phyloP scores from a whole-genome alignment of 768 basidiomycete species.

The Leccinum subtestaceum region DNA sequence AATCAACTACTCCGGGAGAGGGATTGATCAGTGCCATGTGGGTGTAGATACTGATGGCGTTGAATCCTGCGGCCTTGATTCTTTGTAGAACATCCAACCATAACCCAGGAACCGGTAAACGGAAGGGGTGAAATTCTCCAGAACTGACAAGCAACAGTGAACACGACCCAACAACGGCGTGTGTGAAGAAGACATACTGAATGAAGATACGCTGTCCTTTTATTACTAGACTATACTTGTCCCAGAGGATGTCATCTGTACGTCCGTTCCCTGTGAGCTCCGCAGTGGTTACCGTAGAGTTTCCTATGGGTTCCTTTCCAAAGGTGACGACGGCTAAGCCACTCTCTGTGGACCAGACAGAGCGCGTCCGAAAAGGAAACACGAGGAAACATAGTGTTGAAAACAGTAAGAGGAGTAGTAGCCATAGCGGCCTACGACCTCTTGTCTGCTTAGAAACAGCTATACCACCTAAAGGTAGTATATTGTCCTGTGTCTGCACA shows the following conservation, averaged over 20 bases:
- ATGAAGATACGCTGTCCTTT: conserved; percentile 70
- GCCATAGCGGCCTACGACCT: conserved; percentile 10
- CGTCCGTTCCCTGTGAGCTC: conserved; percentile 30
- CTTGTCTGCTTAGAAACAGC: conserved; percentile 4
- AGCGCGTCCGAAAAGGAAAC: conserved; percentile 8
- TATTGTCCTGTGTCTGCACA: neutral
- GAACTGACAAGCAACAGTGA: conserved; percentile 43
- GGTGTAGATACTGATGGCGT: conserved; percentile 72
- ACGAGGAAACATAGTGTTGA: conserved; percentile 17
- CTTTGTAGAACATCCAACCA: conserved; percentile 86
- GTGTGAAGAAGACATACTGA: conserved; percentile 45
- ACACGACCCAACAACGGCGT: neutral
- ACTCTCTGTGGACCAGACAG: neutral
- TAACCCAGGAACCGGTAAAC: conserved; percentile 72
- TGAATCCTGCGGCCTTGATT: conserved; percentile 76
- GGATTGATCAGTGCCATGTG: conserved; percentile 82
- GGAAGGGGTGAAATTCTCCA: conserved; percentile 84
- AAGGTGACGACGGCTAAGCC: neutral
- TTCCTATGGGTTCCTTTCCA: neutral
- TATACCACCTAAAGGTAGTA: conserved; percentile 1
- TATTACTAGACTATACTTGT: conserved; percentile 70
- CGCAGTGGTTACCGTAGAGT: neutral
- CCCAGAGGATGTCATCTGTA: conserved; percentile 48
- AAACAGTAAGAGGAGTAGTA: conserved; percentile 11
- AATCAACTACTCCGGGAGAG: conserved; percentile 69